phyloP scores from a whole-genome alignment of 768 basidiomycete genomes.

The Agrocybe praecox region DNA sequence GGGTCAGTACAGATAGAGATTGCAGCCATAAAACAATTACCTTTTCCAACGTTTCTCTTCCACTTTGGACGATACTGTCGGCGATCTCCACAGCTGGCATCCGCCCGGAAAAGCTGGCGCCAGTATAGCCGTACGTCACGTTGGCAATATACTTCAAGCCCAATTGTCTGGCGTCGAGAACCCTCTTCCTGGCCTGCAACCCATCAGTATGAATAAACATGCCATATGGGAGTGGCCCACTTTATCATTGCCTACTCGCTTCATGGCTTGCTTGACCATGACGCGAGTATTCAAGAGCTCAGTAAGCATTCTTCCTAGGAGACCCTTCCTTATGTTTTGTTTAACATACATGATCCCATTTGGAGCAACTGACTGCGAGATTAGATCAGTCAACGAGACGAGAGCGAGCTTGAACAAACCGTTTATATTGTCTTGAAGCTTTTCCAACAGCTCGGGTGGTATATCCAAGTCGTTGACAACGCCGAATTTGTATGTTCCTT shows the following conservation, averaged over 20 bases:
- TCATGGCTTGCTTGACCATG: slow-evolving; percentile 99
- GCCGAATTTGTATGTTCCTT: slow-evolving; percentile 87
- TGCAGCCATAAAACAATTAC: slow-evolving; percentile 35
- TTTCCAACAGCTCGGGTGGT: slow-evolving; percentile 66
- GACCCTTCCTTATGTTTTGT: slow-evolving; percentile 76
- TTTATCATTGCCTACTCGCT: slow-evolving; percentile 73
- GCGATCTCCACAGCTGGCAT: slow-evolving; percentile 99
- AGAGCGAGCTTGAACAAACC: slow-evolving; percentile 43
- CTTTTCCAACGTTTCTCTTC: slow-evolving; percentile 94
- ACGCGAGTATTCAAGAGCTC: slow-evolving; percentile 94
- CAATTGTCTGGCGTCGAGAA: slow-evolving; percentile 90
- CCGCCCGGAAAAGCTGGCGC: slow-evolving; percentile 91
- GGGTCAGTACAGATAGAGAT: too few species aligned
- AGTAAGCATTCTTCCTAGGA: slow-evolving; percentile 87
- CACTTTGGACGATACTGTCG: slow-evolving; percentile 96
- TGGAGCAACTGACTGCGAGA: slow-evolving; percentile 69
- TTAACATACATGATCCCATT: slow-evolving; percentile 97
- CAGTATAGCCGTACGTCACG: slow-evolving; percentile 95
- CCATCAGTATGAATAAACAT: too few species aligned
- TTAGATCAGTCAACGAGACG: not conserved
- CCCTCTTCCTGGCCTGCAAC: slow-evolving; percentile 64
- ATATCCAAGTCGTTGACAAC: slow-evolving; percentile 75
- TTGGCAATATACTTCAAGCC: slow-evolving; percentile 94
- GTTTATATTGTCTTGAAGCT: slow-evolving; percentile 74
- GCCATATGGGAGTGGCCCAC: too few species aligned